Base-by-base conservation (phyloP, 176 grass and related monocot species). In the Zizania latifolia region DNA sequence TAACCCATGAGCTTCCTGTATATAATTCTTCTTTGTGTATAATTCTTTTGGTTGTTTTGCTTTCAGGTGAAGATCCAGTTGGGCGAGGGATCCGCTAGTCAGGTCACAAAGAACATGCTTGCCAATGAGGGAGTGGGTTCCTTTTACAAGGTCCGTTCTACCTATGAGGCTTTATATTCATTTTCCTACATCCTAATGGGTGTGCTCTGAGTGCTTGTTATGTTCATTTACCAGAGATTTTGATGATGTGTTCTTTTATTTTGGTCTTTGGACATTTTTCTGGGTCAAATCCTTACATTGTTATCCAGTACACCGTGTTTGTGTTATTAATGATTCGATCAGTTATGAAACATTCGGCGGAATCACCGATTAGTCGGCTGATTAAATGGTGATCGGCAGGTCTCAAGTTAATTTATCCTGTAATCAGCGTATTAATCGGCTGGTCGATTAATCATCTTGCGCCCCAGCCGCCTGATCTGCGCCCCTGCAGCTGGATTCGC, bases 61-160 rank as follows among this genome's bases (percentile, higher is more conserved):
- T 83, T 80, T 71, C 81, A 99, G 96, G 96, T 99, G 43, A 94
- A 74, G 86, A 99, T 99, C 89, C 96, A 99, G 45, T 68, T 99
- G 75, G 96, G 96, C 0, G 92, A 99, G 85, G 96, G 96, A 63
- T 99, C 96, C 3, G 96, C 96, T 28, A 64, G 2, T 45, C 72
- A 90, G 75, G 92, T 95, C 63, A 88, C 89, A 8, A 99, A 78
- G 82, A 94, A 68, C 44, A 95, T 99, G 96, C 84, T 95, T 82
- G 96, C 87, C 7, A 87, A 88, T 51, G 96, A 94, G 7, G 96
- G 96, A 10, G 0, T 94, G 28, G 33, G 82, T 32, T 83, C 89
- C 43, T 90, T 99, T 27, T 99, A 99, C 61, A 99, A 95, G 96
- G 92, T 94, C 75, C 40, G 46, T 53, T 78, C 27, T 57, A 34